Conservation (phyloP, 768 basidiomycete genomes). For the Psilocybe cubensis region DNA sequence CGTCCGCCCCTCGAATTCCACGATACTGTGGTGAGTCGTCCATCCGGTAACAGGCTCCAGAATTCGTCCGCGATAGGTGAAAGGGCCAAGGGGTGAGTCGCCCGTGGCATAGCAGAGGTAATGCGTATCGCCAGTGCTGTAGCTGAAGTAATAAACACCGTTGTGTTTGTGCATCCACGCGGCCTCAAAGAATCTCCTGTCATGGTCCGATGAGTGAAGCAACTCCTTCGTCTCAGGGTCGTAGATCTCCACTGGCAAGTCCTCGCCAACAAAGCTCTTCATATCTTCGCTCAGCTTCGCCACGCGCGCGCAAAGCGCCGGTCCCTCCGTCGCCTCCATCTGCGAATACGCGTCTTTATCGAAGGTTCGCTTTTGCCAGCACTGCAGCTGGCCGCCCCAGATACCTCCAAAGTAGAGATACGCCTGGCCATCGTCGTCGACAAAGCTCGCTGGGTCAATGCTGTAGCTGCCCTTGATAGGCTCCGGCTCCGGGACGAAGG, state of each 20-base stretch:
- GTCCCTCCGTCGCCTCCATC: constrained; percentile 17
- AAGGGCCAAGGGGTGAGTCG: constrained; percentile 20
- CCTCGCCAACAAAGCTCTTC: constrained; percentile 19
- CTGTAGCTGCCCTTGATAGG: constrained; percentile 24
- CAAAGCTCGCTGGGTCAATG: constrained; percentile 26
- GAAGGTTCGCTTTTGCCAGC: constrained; percentile 18
- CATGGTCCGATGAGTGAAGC: constrained; percentile 23
- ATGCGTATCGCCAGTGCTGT: constrained; percentile 26
- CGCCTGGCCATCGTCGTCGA: constrained; percentile 24
- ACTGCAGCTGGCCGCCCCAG: constrained; percentile 27
- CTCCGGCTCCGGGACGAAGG: constrained; percentile 22
- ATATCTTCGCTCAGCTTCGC: constrained; percentile 22
- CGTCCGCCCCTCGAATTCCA: constrained; percentile 20
- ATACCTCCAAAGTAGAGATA: constrained; percentile 26
- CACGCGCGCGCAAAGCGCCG: constrained; percentile 18
- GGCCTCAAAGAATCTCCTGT: constrained; percentile 26
- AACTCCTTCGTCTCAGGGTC: constrained; percentile 18
- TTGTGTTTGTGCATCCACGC: constrained; percentile 26
- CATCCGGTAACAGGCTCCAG: constrained; percentile 25
- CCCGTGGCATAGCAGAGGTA: constrained; percentile 23
- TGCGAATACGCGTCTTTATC: constrained; percentile 9
- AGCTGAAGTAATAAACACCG: constrained; percentile 24
- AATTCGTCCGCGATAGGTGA: constrained; percentile 24
- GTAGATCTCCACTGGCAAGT: constrained; percentile 18
- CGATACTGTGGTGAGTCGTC: constrained; percentile 27